Percentiles rank a stretch among this genome's conserved stretches.
These are phyloP conservation scores for Entomortierella parvispora DNA, from an alignment of 192 early-diverging fungal species.

Conservation along the genomic window DNA sequence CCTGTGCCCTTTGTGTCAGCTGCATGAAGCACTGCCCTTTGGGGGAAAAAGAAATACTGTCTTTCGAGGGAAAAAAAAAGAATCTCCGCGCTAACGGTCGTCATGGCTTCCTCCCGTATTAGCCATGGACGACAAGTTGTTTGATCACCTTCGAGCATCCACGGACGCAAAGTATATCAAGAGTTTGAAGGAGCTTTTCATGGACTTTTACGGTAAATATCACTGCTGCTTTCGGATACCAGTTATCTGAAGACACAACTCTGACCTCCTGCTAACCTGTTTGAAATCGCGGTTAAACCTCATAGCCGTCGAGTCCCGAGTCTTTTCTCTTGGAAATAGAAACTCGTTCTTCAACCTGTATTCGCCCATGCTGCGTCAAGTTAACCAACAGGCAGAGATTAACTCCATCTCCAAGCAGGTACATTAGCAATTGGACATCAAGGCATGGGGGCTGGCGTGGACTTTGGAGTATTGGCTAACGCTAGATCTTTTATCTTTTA, in stretches of 20 bases:
- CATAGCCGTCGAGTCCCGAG: constrained; percentile 41
- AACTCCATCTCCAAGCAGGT: constrained; percentile 44
- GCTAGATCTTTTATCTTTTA: neutral
- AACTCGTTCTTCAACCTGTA: constrained; percentile 51
- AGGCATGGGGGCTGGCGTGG: constrained; percentile 38
- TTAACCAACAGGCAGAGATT: constrained; percentile 32
- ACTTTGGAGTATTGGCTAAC: neutral
- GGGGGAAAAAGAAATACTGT: neutral
- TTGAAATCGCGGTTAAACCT: constrained; percentile 3
- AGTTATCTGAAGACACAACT: neutral
- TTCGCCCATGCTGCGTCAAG: constrained; percentile 23
- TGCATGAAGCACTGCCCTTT: neutral
- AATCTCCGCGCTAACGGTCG: too few relatives aligned
- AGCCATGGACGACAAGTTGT: constrained; percentile 68
- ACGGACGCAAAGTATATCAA: constrained; percentile 71
- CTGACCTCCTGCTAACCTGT: neutral
- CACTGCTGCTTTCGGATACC: neutral
- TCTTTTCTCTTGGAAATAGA: constrained; percentile 28
- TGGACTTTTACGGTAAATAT: constrained; percentile 82
- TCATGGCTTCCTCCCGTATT: neutral
- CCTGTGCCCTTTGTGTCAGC: neutral
- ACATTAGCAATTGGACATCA: neutral
- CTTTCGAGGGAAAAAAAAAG: neutral
- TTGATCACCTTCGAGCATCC: constrained; percentile 66
- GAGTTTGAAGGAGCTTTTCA: constrained; percentile 79